Evolutionary conservation across 1,284 basidiomycete genomes (phyloP).

Genomic region (Leccinum subatratum): DNA sequence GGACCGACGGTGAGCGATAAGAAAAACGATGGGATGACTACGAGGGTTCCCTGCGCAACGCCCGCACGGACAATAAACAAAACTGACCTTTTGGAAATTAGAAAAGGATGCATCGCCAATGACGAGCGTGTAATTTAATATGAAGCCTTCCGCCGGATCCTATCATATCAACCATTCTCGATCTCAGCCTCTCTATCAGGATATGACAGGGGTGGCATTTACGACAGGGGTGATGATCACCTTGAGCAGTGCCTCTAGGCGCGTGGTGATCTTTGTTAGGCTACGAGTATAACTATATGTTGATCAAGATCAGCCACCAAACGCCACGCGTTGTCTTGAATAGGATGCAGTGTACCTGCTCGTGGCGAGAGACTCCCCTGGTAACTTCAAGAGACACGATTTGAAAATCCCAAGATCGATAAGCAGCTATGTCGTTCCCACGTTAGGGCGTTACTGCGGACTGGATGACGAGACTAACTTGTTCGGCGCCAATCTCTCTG

Average conservation of each 20-base stretch:
- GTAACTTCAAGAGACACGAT: constrained; percentile 76
- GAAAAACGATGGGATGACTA: not conserved
- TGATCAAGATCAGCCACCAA: constrained; percentile 13
- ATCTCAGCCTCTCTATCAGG: not conserved
- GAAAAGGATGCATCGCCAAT: constrained; percentile 90
- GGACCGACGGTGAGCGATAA: not conserved
- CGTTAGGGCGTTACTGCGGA: constrained; percentile 14
- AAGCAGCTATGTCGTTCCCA: constrained; percentile 55
- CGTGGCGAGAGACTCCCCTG: constrained; percentile 60
- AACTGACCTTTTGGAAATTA: constrained; percentile 90
- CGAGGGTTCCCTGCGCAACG: not conserved
- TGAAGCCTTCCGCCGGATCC: constrained; percentile 90
- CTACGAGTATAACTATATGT: constrained; percentile 69
- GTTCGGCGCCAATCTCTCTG: constrained; percentile 87
- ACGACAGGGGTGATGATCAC: constrained; percentile 89
- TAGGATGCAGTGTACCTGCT: constrained; percentile 42
- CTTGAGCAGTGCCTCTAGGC: constrained; percentile 87
- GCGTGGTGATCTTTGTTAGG: constrained; percentile 73
- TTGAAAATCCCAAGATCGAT: constrained; percentile 90
- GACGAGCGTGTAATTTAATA: constrained; percentile 87
- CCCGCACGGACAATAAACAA: not conserved
- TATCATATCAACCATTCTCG: constrained; percentile 29
- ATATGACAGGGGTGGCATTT: constrained; percentile 27
- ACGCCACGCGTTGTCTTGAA: constrained; percentile 5
- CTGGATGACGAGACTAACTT: constrained; percentile 46